Percentiles rank a stretch among this genome's conserved stretches.
Evolutionary conservation across 768 basidiomycete genomes (phyloP).

Genomic region (Mycena maculata): DNA sequence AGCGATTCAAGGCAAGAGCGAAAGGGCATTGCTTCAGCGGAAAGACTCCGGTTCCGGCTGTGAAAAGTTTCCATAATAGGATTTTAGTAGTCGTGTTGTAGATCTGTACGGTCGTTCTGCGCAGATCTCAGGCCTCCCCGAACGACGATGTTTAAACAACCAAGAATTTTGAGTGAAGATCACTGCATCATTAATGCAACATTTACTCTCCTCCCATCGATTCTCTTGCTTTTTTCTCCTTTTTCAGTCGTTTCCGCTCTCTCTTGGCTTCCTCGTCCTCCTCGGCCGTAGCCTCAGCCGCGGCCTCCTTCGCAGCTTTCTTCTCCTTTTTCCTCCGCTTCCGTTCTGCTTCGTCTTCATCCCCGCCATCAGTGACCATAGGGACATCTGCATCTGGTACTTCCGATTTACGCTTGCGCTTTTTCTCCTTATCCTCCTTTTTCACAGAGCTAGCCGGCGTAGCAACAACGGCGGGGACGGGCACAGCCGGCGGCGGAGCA

Average conservation of each 20-base stretch:
- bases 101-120: too few relatives aligned
- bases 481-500: conserved; percentile 38
- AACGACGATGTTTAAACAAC: too few relatives aligned
- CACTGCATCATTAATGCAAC: neutral
- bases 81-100: too few relatives aligned
- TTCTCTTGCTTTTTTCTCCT: conserved; percentile 71
- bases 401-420: conserved; percentile 85
- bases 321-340: conserved; percentile 74
- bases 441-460: conserved; percentile 47
- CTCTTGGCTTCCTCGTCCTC: conserved; percentile 71
- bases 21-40: too few relatives aligned
- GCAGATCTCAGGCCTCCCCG: too few relatives aligned
- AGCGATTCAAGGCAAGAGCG: too few relatives aligned
- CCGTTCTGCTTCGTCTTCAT: conserved; percentile 66
- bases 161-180: neutral
- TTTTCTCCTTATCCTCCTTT: conserved; percentile 79
- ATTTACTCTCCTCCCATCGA: conserved; percentile 53
- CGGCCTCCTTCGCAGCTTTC: conserved; percentile 62
- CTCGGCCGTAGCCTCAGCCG: conserved; percentile 52
- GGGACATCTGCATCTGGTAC: conserved; percentile 58
- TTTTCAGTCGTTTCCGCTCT: conserved; percentile 74
- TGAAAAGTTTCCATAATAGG: too few relatives aligned
- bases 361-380: conserved; percentile 49
- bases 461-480: conserved; percentile 38
- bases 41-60: too few relatives aligned